Percentiles rank a stretch among this genome's conserved stretches.
Conservation (phyloP, 495 filamentous ascomycete genomes). For the Aspergillus carlsbadensis region DNA sequence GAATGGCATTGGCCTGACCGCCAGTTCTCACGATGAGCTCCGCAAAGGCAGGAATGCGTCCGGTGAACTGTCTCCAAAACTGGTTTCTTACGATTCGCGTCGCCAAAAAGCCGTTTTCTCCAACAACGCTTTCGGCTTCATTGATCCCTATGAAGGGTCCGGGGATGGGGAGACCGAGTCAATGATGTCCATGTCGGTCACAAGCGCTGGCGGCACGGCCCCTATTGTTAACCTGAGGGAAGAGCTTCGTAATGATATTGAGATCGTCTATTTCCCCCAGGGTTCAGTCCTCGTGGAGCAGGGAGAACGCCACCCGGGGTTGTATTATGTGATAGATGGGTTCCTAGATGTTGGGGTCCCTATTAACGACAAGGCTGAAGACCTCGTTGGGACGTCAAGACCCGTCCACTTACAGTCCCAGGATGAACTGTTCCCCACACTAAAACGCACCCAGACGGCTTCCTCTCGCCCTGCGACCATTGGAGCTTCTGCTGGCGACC, state of each 20-base stretch:
- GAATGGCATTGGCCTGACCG: slow-evolving; percentile 83
- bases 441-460: slow-evolving; percentile 48
- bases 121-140: slow-evolving; percentile 94
- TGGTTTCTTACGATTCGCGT: slow-evolving; percentile 82
- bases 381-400: slow-evolving; percentile 38
- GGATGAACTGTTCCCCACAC: slow-evolving; percentile 48
- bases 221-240: slow-evolving; percentile 59
- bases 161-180: slow-evolving; percentile 86
- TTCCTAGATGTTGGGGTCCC: slow-evolving; percentile 91
- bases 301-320: slow-evolving; percentile 88
- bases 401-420: slow-evolving; percentile 26
- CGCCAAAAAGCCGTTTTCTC: slow-evolving; percentile 79
- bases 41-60: slow-evolving; percentile 64
- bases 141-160: slow-evolving; percentile 83
- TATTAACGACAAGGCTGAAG: slow-evolving; percentile 49
- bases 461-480: slow-evolving; percentile 41
- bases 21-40: slow-evolving; percentile 56
- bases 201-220: slow-evolving; percentile 50
- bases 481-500: slow-evolving; percentile 33
- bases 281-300: slow-evolving; percentile 96
- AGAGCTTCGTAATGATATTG: slow-evolving; percentile 87
- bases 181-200: slow-evolving; percentile 64
- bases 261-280: slow-evolving; percentile 96
- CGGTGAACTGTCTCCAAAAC: slow-evolving; percentile 76
- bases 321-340: slow-evolving; percentile 98